These are phyloP conservation scores for Skeletonema grethae DNA, from an alignment of 108 stramenopile genomes.

Conservation along the genomic window DNA sequence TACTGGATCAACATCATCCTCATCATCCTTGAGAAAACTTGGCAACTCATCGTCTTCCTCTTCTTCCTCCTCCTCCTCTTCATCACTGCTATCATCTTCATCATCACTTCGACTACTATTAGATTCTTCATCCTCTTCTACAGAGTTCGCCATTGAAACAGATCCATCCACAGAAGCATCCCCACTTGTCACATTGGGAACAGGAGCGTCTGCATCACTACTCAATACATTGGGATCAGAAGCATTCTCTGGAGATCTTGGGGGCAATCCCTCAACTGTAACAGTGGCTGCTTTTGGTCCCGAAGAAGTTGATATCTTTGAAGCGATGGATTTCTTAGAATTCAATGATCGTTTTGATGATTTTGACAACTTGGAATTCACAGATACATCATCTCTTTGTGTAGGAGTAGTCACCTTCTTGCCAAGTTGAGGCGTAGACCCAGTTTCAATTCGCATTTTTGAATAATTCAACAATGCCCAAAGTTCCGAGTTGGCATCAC, in stretches of 20 bases:
- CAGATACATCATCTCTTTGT: constrained; percentile 22
- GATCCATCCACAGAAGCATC: constrained; percentile 41
- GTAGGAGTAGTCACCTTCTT: constrained; percentile 18
- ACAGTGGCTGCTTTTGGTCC: neutral
- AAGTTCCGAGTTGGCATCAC: constrained; percentile 44
- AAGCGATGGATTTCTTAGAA: constrained; percentile 12
- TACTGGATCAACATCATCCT: constrained; percentile 35
- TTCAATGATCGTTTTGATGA: constrained; percentile 27
- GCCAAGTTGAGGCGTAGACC: constrained; percentile 37
- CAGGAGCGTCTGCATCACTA: constrained; percentile 15
- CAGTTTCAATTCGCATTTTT: constrained; percentile 44
- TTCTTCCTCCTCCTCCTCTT: constrained; percentile 28
- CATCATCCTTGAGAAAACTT: constrained; percentile 37
- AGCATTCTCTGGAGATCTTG: neutral
- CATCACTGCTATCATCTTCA: constrained; percentile 10
- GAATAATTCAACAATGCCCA: constrained; percentile 55
- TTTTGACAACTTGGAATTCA: constrained; percentile 41
- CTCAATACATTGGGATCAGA: neutral
- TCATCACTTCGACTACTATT: constrained; percentile 10
- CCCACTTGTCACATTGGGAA: constrained; percentile 27
- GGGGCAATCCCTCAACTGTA: constrained; percentile 19
- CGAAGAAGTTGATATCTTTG: constrained; percentile 17
- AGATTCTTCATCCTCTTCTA: constrained; percentile 7
- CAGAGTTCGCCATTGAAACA: constrained; percentile 30
- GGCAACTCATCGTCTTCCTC: constrained; percentile 47